A percentile compares a stretch with the other conserved stretches of the same genome.
Evolutionary conservation across 306 rosid species (phyloP).

Genomic region (Cucurbita ficifolia): DNA sequence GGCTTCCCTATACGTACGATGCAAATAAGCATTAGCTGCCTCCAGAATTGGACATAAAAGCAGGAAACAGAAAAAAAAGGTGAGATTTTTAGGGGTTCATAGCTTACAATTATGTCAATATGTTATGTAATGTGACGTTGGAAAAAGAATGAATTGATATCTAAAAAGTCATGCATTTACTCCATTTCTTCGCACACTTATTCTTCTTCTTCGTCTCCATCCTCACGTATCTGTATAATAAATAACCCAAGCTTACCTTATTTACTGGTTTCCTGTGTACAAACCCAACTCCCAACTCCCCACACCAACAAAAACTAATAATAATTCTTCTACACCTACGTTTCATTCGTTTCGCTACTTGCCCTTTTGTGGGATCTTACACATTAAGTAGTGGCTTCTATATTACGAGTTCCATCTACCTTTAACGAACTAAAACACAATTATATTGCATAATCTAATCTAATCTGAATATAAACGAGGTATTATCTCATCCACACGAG

Average conservation of each 20-base stretch:
- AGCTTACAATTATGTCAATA: not conserved
- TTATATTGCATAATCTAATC: not conserved
- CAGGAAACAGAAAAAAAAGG: not conserved
- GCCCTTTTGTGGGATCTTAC: too few species aligned
- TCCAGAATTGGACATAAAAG: not conserved
- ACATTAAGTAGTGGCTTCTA: too few species aligned
- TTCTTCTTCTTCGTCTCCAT: not conserved
- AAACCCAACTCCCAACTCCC: conserved; percentile 1
- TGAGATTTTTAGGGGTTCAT: not conserved
- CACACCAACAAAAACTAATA: not conserved
- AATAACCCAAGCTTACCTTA: not conserved
- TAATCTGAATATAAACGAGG: not conserved
- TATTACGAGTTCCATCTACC: too few species aligned
- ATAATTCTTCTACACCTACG: too few species aligned
- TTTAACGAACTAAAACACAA: too few species aligned
- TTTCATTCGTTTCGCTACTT: too few species aligned
- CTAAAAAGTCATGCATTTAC: not conserved
- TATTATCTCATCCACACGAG: not conserved
- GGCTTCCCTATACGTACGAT: not conserved
- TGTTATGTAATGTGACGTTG: not conserved
- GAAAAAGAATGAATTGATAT: not conserved
- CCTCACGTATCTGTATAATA: not conserved
- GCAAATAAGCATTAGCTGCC: not conserved
- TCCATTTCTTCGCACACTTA: not conserved
- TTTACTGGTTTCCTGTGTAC: conserved; percentile 2